These are phyloP conservation scores for Medicago arabica DNA, from an alignment of 306 rosid genomes.

Conservation along the genomic window DNA sequence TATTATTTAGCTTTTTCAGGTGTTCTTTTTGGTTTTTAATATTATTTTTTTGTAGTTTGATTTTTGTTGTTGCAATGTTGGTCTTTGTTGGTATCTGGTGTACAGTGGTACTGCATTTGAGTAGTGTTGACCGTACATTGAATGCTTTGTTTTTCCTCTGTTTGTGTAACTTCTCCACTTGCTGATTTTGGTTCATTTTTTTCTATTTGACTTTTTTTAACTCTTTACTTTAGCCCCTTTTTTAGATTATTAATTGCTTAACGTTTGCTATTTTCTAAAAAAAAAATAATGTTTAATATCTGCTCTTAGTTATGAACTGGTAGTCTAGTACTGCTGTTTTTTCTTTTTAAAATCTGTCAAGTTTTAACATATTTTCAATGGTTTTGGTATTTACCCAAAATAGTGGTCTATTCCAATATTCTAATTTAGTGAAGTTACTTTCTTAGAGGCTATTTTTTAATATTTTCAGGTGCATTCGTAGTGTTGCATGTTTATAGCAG, in stretches of 20 bases:
- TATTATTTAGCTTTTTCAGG: neutral
- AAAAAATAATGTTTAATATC: neutral
- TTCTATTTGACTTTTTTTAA: neutral
- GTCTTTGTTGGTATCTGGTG: neutral
- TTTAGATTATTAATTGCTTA: neutral
- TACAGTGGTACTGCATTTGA: neutral
- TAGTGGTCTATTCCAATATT: neutral
- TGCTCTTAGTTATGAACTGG: neutral
- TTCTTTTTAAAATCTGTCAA: neutral
- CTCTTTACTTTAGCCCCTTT: neutral
- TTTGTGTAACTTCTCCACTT: neutral
- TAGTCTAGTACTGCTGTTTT: neutral
- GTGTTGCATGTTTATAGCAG: neutral
- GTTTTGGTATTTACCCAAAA: neutral
- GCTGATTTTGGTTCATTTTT: neutral
- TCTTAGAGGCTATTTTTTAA: neutral
- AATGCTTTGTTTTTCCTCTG: no score
- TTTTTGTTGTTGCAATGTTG: neutral
- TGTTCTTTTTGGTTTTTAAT: neutral
- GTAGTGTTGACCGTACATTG: neutral
- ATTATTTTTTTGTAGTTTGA: no score
- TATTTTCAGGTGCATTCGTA: neutral
- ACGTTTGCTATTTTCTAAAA: neutral
- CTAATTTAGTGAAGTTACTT: neutral
- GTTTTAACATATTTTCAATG: neutral